Percentiles rank a stretch among this genome's conserved stretches.
phyloP scores from a whole-genome alignment of 2,329 filamentous ascomycete genomes.

The Drechslerella coelobrocha region DNA sequence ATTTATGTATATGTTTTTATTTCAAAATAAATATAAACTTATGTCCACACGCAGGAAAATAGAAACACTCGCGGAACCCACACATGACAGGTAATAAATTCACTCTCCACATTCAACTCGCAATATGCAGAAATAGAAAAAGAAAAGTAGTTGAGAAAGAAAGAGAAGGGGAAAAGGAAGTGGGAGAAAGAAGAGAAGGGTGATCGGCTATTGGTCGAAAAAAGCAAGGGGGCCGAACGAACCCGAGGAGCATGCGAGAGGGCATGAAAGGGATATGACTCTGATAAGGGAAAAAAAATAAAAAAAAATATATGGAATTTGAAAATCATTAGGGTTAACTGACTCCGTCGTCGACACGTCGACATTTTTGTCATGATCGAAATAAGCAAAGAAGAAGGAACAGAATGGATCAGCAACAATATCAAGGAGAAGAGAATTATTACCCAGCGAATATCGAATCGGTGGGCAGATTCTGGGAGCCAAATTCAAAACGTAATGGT shows the following conservation, averaged over 20 bases:
- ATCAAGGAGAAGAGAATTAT: conserved; percentile 2
- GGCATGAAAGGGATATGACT: not conserved
- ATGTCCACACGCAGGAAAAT: too few relatives aligned
- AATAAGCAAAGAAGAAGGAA: not conserved
- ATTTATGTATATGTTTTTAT: too few relatives aligned
- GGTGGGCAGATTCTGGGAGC: not conserved
- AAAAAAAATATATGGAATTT: not conserved
- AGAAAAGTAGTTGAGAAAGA: not conserved
- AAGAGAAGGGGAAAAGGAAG: not conserved
- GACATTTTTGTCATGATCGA: conserved; percentile 22
- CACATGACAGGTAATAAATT: too few relatives aligned
- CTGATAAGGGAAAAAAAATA: not conserved
- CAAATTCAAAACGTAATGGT: not conserved
- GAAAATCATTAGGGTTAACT: not conserved
- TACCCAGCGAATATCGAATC: not conserved
- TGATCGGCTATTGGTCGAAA: not conserved
- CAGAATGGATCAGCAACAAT: not conserved
- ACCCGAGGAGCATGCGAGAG: not conserved
- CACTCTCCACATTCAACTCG: not conserved
- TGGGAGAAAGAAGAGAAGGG: too few relatives aligned
- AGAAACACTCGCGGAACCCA: too few relatives aligned
- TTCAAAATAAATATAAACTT: too few relatives aligned
- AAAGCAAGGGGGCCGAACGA: not conserved
- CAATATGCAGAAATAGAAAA: not conserved
- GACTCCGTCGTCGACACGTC: not conserved